These are phyloP conservation scores for Populus simonii DNA, from an alignment of 345 rosid species.

Conservation along the genomic window DNA sequence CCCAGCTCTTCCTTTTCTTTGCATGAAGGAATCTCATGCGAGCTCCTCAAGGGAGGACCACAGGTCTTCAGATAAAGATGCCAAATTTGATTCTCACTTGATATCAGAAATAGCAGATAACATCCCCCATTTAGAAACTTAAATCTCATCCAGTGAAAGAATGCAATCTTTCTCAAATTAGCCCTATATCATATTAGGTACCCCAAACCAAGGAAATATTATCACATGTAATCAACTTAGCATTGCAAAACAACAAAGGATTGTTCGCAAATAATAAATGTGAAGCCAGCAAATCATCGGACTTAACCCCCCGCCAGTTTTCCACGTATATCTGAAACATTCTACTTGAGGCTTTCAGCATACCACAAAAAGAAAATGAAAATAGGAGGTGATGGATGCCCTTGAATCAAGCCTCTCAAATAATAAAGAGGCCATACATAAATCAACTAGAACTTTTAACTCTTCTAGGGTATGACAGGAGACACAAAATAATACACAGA, in stretches of 20 bases:
- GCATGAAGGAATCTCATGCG: background rate
- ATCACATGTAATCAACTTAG: background rate
- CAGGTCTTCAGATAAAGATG: background rate
- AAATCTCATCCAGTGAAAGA: background rate
- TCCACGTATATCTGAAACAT: too few species aligned
- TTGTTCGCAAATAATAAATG: too few species aligned
- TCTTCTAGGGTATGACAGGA: background rate
- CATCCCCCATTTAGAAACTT: background rate
- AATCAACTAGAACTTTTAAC: background rate
- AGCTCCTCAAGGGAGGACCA: background rate
- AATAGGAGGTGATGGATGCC: background rate
- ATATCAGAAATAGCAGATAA: background rate
- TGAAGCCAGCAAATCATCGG: too few species aligned
- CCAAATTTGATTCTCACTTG: background rate
- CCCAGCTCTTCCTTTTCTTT: background rate
- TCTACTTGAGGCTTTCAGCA: too few species aligned
- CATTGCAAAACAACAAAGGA: too few species aligned
- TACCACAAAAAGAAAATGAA: too few species aligned
- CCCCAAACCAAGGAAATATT: background rate
- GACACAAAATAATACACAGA: background rate
- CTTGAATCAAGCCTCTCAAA: background rate
- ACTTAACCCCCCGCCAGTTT: too few species aligned
- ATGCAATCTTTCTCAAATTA: background rate
- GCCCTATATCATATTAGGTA: background rate
- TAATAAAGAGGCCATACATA: background rate